These are phyloP conservation scores for Boletus pseudo-olivaceus DNA, from an alignment of 768 basidiomycete genomes.

Conservation along the genomic window DNA sequence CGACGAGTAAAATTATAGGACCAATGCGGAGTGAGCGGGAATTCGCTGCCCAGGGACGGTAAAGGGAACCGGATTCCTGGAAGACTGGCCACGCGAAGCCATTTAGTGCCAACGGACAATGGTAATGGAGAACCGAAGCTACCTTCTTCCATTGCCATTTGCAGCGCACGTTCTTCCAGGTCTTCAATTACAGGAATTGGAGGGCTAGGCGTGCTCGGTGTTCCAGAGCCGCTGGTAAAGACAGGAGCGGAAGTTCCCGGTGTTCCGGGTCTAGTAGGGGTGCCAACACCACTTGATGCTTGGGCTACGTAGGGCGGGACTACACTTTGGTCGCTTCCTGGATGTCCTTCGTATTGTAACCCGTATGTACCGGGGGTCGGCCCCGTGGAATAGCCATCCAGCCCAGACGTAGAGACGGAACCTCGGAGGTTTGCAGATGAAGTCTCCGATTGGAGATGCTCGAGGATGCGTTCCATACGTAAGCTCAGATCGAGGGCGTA, in stretches of 20 bases:
- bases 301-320: constrained; percentile 18
- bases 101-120: constrained; percentile 36
- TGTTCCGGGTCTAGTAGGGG: constrained; percentile 26
- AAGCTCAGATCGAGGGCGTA: constrained; percentile 55
- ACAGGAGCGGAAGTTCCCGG: constrained; percentile 17
- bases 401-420: constrained; percentile 22
- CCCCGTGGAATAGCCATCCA: constrained; percentile 22
- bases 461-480: constrained; percentile 32
- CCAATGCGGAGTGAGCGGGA: constrained; percentile 72
- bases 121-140: constrained; percentile 29
- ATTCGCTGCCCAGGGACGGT: constrained; percentile 75
- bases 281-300: constrained; percentile 21
- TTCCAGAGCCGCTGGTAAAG: constrained; percentile 2
- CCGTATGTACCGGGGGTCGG: constrained; percentile 48
- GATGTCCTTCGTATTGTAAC: constrained; percentile 61
- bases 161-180: constrained; percentile 48
- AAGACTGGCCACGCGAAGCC: constrained; percentile 39
- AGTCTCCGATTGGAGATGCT: constrained; percentile 27
- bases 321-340: constrained; percentile 53
- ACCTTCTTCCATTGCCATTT: constrained; percentile 51
- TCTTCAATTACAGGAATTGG: constrained; percentile 30
- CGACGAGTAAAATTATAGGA: constrained; percentile 76
- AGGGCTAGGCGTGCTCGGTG: constrained; percentile 6
- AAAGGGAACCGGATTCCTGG: constrained; percentile 52
- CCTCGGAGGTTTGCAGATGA: constrained; percentile 20